These are phyloP conservation scores for Cynara cardunculus DNA, from an alignment of 129 eudicot genomes.

Conservation along the genomic window DNA sequence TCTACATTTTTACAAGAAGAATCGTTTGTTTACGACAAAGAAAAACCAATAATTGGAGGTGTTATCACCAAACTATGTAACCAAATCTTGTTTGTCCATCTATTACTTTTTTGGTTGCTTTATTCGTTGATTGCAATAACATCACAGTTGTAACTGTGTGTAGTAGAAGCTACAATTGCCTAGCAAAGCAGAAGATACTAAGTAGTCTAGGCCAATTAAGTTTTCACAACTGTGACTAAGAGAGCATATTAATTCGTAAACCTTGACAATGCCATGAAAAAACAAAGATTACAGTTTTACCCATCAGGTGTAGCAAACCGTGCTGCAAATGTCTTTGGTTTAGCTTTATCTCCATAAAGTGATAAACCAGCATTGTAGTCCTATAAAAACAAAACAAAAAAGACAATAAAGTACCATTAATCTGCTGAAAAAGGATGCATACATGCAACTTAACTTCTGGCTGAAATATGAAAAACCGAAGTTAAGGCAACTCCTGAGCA, in stretches of 20 bases:
- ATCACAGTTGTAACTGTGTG: too few relatives aligned
- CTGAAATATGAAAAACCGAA: not conserved
- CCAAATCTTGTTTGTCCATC: too few relatives aligned
- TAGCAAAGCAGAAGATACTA: not conserved
- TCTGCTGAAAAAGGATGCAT: not conserved
- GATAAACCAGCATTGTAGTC: conserved; percentile 83
- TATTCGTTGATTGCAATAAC: too few relatives aligned
- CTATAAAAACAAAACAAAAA: conserved; percentile 32
- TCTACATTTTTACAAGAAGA: too few relatives aligned
- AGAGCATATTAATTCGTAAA: not conserved
- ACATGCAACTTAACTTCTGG: not conserved
- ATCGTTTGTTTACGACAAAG: too few relatives aligned
- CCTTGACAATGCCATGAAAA: conserved; percentile 1
- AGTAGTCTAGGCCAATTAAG: not conserved
- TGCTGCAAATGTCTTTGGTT: conserved; percentile 89
- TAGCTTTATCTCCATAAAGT: conserved; percentile 94
- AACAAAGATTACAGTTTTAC: conserved; percentile 38
- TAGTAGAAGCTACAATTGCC: too few relatives aligned
- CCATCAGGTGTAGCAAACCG: conserved; percentile 94
- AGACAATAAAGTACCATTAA: conserved; percentile 14
- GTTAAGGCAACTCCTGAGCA: not conserved
- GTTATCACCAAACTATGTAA: too few relatives aligned
- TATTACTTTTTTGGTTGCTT: too few relatives aligned
- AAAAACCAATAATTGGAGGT: too few relatives aligned
- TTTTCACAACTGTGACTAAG: conserved; percentile 6